Percentiles rank a stretch among this genome's conserved stretches.
Evolutionary conservation across 148 eudicot genomes (phyloP).

Genomic region (Spergularia bocconei): DNA sequence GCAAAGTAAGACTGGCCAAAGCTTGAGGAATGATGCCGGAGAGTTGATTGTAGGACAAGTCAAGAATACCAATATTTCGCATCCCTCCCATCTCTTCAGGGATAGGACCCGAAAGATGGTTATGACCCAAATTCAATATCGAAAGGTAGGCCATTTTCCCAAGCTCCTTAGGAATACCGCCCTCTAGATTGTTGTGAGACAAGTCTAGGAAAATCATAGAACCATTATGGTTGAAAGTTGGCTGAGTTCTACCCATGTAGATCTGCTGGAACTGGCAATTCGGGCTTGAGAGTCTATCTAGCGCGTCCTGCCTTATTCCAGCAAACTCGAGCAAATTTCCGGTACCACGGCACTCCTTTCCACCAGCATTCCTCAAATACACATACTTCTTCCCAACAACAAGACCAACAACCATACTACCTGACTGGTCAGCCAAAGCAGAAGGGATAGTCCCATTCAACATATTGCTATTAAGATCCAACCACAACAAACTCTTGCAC

Average conservation of each 20-base stretch:
- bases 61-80: constrained; percentile 60
- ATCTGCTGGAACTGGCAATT: constrained; percentile 64
- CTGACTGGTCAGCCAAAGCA: constrained; percentile 65
- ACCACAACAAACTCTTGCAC: constrained; percentile 67
- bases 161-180: constrained; percentile 76
- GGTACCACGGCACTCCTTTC: constrained; percentile 73
- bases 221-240: constrained; percentile 73
- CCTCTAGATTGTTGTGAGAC: constrained; percentile 60
- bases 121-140: constrained; percentile 75
- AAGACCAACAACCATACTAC: constrained; percentile 51
- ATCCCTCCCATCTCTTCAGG: constrained; percentile 63
- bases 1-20: constrained; percentile 44
- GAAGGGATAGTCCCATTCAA: constrained; percentile 70
- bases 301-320: constrained; percentile 55
- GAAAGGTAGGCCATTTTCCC: constrained; percentile 64
- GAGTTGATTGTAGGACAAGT: constrained; percentile 61
- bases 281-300: constrained; percentile 44
- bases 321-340: constrained; percentile 90
- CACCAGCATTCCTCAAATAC: constrained; percentile 74
- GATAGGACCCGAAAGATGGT: constrained; percentile 64
- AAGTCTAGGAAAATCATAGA: constrained; percentile 81
- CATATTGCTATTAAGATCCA: constrained; percentile 75
- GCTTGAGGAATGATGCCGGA: constrained; percentile 63
- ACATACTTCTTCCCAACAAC: constrained; percentile 66
- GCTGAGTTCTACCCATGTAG: constrained; percentile 59